These are phyloP conservation scores for Pestalotiopsis sp. DNA, from an alignment of 2,329 filamentous ascomycete species.

Conservation along the genomic window DNA sequence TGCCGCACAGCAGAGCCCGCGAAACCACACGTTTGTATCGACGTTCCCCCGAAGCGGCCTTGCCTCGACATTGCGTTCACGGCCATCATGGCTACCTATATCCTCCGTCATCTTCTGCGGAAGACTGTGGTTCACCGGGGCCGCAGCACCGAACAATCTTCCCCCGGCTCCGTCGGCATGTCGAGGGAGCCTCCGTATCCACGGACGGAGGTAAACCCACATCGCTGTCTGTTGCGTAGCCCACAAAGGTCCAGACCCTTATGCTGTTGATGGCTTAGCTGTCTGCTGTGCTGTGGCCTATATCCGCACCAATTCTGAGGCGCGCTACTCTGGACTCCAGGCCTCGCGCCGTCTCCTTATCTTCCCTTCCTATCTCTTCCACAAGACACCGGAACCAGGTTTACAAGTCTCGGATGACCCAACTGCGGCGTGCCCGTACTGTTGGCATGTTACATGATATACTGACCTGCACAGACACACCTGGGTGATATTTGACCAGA, in stretches of 20 bases:
- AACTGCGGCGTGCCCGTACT: conserved; percentile 1
- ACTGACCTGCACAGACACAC: not conserved
- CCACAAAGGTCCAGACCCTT: not conserved
- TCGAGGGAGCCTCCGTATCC: conserved; percentile 1
- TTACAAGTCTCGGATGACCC: not conserved
- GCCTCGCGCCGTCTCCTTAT: not conserved
- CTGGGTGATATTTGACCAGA: not conserved
- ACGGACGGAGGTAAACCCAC: not conserved
- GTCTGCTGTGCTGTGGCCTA: not conserved
- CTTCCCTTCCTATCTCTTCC: conserved; percentile 6
- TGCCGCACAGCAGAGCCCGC: not conserved
- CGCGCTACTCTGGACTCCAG: conserved; percentile 4
- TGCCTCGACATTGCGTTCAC: not conserved
- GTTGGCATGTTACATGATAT: not conserved
- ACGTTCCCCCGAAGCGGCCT: not conserved
- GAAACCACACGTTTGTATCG: not conserved
- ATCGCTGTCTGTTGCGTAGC: not conserved
- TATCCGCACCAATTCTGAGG: conserved; percentile 4
- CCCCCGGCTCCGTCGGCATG: not conserved
- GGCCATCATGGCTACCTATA: not conserved
- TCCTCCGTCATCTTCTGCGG: not conserved
- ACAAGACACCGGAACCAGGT: not conserved
- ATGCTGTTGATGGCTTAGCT: not conserved
- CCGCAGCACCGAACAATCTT: not conserved
- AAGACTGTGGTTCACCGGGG: not conserved